Base-by-base conservation (phyloP, 2,329 filamentous ascomycete genomes). In the Verruconis gallopava region DNA sequence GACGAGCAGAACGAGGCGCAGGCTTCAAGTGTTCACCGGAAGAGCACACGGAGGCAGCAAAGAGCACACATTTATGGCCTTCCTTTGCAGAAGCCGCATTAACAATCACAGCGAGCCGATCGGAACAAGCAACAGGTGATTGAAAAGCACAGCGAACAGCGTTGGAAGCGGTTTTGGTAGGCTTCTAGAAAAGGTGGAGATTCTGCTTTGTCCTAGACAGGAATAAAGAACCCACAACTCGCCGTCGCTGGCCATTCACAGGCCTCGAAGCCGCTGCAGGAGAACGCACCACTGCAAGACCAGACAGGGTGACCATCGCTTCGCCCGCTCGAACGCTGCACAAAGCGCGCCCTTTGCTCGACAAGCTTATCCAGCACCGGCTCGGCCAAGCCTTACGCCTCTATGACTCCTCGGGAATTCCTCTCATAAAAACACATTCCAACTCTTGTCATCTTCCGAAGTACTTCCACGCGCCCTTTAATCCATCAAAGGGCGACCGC, bases 401-500 rank as follows among this genome's bases (percentile, higher is more conserved):
- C 25, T 30, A 30, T 30, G 25, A 30, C 25, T 30, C 25, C 25
- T n/a, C 25, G 25, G 9, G 25, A 9, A 9, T 30, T 30, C n/a
- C 25, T 9, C n/a, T 30, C 25, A 9, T 30, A 30, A 30, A 9
- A 9, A 30, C 25, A 30, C 25, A 9, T 30, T 30, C 25, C 25
- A n/a, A 9, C 9, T 30, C 25, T 30, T 30, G 25, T 9, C 25
- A 30, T n/a, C n/a, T n/a, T n/a, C n/a, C n/a, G n/a, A n/a, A n/a
- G n/a, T 20, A 25, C 38, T 19, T 42, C 30, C 33, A 42, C 40
- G 25, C 25, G 40, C 40, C 40, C 40, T 42, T 33, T 37, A 25
- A 33, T 42, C 40, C 18, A 42, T 9, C 30, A 42, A 13, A 42
- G 33, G 40, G 40, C 40, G 40, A 12, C n/a, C n/a, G n/a, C n/a